These are phyloP conservation scores for Acaromyces ingoldii DNA, from an alignment of 1,284 basidiomycete species.

Conservation along the genomic window DNA sequence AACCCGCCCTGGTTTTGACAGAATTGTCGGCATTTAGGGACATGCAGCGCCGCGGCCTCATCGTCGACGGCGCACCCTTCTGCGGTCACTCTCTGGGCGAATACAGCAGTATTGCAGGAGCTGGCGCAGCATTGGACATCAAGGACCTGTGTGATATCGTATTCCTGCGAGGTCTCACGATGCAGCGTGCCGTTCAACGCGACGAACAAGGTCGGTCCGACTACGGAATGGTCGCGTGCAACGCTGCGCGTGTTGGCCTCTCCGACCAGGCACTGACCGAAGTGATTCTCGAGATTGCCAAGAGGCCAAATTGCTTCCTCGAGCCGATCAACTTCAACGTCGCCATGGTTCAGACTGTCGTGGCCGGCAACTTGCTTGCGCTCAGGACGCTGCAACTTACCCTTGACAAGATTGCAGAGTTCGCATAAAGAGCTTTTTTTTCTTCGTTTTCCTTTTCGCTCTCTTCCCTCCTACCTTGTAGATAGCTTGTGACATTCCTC, in stretches of 20 bases:
- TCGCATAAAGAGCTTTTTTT: too few relatives aligned
- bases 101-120: slow-evolving; percentile 94
- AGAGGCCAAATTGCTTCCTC: slow-evolving; percentile 7
- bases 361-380: slow-evolving; percentile 88
- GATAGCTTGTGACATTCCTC: too few relatives aligned
- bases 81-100: slow-evolving; percentile 97
- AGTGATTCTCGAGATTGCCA: slow-evolving; percentile 77
- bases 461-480: not conserved
- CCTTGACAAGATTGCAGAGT: slow-evolving; percentile 70
- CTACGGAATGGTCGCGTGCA: slow-evolving; percentile 98
- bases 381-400: slow-evolving; percentile 92
- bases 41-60: slow-evolving; percentile 90
- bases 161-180: slow-evolving; percentile 98
- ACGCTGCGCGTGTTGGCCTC: slow-evolving; percentile 81
- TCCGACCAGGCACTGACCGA: slow-evolving; percentile 66
- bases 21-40: slow-evolving; percentile 98
- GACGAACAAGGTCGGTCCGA: slow-evolving; percentile 86
- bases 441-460: not conserved
- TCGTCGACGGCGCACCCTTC: slow-evolving; percentile 80
- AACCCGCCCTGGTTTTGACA: slow-evolving; percentile 88
- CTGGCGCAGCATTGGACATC: slow-evolving; percentile 90
- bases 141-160: slow-evolving; percentile 96
- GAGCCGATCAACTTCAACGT: slow-evolving; percentile 62
- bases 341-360: slow-evolving; percentile 70
- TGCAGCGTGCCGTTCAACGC: slow-evolving; percentile 63